Evolutionary conservation across 1,284 basidiomycete genomes (phyloP), one percentile per base, ranked within the genome.

Genomic region (Porogramme epimiltina): DNA sequence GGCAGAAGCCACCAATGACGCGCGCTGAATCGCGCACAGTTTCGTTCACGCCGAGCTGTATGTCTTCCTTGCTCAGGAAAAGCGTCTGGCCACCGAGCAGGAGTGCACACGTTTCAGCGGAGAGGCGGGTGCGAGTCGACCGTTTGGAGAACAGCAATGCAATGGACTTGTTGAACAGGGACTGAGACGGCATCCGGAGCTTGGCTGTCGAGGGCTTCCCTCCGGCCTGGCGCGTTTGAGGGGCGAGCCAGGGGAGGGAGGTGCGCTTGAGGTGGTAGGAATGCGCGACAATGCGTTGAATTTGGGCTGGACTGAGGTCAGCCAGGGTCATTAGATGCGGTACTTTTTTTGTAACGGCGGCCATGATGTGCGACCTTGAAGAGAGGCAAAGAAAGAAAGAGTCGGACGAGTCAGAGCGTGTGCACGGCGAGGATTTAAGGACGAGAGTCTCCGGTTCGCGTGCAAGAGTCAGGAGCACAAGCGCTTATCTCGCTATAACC

Each of bases 1-100:
- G 89, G 50, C 89, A 91, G 95, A 99, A 98, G 16, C 92, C 91
- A 18, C 92, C 88, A 56, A 97, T 82, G 15, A 99, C 92, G 18
- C 89, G 80, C 13, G 93, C 89, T 0, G 91, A 87, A 73, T 99
- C 97, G 44, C 89, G 78, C 18, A 87, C 69, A 38, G 77, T 86
- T 79, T 99, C 96, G 70, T 98, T 99, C 28, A 98, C 95, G 47
- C 96, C 96, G 26, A 99, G 78, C 66, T 99, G 96, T 54, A 98
- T 97, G 68, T 99, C 96, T 1, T 89, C 85, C 38, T 76, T 77
- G 2, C 95, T 93, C n/a, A 99, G 76, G 73, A 98, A 99, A 61
- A 98, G 79, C 0, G 95, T 85, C n/a, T 88, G 85, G 3, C 95
- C 96, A 23, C 94, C 95, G 0, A 98, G 81, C 4, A 91, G 67